A percentile compares a stretch with the other conserved stretches of the same genome.
Evolutionary conservation across 176 grass and related monocot species (phyloP).

Genomic region (Paspalum notatum): DNA sequence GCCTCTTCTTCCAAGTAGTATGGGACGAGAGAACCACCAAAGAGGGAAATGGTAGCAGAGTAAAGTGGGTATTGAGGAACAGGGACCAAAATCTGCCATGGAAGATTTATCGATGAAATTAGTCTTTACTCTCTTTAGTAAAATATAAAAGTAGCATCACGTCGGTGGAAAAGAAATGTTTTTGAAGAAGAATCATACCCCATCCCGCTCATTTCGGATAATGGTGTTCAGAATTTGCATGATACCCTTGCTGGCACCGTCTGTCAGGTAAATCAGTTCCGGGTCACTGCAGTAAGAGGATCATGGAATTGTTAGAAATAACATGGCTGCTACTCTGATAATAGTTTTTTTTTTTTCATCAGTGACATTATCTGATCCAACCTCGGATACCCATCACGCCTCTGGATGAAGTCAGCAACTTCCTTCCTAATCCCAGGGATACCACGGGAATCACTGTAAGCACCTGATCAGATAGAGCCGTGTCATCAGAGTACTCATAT

Average conservation of each 20-base stretch:
- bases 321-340: not conserved
- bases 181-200: constrained; percentile 54
- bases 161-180: constrained; percentile 2
- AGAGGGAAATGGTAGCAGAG: constrained; percentile 88
- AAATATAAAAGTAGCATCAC: constrained; percentile 7
- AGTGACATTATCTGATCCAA: constrained; percentile 32
- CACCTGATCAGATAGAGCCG: constrained; percentile 56
- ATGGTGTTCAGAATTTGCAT: constrained; percentile 90
- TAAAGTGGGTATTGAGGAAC: constrained; percentile 99
- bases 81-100: constrained; percentile 89
- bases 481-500: constrained; percentile 13
- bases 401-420: constrained; percentile 89
- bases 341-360: not conserved
- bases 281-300: constrained; percentile 71
- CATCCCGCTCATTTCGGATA: constrained; percentile 87
- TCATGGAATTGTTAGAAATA: constrained; percentile 10
- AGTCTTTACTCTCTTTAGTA: constrained; percentile 9
- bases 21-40: constrained; percentile 86
- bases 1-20: constrained; percentile 98
- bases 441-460: constrained; percentile 98
- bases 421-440: constrained; percentile 94
- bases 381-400: constrained; percentile 96
- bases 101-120: constrained; percentile 7
- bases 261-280: constrained; percentile 92
- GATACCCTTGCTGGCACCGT: constrained; percentile 96